Evolutionary conservation across 768 basidiomycete genomes (phyloP), one percentile per base, ranked within the genome.

Genomic region (Lepiota subincarnata): DNA sequence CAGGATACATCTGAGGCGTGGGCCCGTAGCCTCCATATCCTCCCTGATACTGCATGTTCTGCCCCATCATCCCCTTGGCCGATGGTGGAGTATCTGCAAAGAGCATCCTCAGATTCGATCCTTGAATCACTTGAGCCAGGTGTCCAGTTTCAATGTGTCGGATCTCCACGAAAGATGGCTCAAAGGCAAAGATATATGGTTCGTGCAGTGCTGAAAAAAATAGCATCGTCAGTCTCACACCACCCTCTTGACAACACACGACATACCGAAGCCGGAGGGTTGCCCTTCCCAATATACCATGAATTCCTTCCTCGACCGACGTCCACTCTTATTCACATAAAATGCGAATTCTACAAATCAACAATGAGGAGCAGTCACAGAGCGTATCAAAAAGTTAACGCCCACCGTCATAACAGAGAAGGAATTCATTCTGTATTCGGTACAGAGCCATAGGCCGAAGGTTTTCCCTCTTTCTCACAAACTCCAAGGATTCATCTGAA

Each of bases 201-300:
- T 94, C 95, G 64, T 94, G 91, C 11, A 98, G 81, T 1, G 96
- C 96, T 98, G 64, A 14, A 55, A 47, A 19, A 7, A n/a, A 39
- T 11, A 35, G 6, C 26, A 43, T 26, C 31, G 31, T 31, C 7
- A 31, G 31, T 8, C 31, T 11, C 42, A 44, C 42, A 35, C 12
- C 10, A n/a, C 39, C 4, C 39, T 38, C 31, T 0, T 20, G 35
- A 35, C 16, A 48, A 22, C 13, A 45, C 43, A 41, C 5, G 2
- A 72, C 91, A 64, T 66, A 97, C 96, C 97, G 63, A 99, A 98
- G 35, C 89, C 87, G 4, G 92, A 91, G 0, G 97, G 97, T 40
- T 76, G 77, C 7, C 97, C 97, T 69, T 98, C 96, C 97, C 97
- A 99, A 58, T 90, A 80, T 12, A 98, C 91, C 80, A 95, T 91